Evolutionary conservation across 306 rosid genomes (phyloP), one percentile per base, ranked within the genome.

Genomic region (Dicorynia guianensis): DNA sequence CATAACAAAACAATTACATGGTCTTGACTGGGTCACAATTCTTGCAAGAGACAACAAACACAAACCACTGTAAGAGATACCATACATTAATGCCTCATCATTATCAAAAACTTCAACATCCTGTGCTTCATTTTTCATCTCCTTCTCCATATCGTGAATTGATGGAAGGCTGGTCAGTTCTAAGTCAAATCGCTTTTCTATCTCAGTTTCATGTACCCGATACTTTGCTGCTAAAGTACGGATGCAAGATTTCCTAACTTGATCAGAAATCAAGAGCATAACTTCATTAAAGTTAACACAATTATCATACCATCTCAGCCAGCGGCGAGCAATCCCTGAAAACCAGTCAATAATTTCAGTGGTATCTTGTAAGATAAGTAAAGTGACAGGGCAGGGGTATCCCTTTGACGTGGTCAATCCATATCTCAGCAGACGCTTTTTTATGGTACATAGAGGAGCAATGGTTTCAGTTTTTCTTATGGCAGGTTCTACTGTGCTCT

Each of bases 161-260:
- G 84, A 90, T 6, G 86, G 96, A 79, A 93, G 89, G 68, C 79
- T 75, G 74, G 91, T 81, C 69, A 91, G 88, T 63, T 93, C 94
- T 52, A 59, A 72, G 54, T 88, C 97, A 81, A 91, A 91, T 63
- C 46, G 85, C 67, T 85, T 91, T 71, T 87, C 97, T 78, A 91
- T 89, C 74, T 84, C 86, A 11, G 34, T 80, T 86, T 91, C 98
- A 63, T 85, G 91, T 25, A 88, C 52, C 47, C 90, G 90, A 72
- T 88, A 88, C 85, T 93, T 93, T 36, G 86, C 78, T n/a, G 97
- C 98, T 61, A 93, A 87, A 30, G 98, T 93, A 54, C 91, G 93
- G 71, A 91, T 87, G 87, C 98, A 93, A n/a, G 98, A 91, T 80
- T 85, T 88, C 76, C 94, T 85, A 76, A 91, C 81, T 43, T 84